Conservation (phyloP, 805 yeast species). For the Candida railenensis region DNA sequence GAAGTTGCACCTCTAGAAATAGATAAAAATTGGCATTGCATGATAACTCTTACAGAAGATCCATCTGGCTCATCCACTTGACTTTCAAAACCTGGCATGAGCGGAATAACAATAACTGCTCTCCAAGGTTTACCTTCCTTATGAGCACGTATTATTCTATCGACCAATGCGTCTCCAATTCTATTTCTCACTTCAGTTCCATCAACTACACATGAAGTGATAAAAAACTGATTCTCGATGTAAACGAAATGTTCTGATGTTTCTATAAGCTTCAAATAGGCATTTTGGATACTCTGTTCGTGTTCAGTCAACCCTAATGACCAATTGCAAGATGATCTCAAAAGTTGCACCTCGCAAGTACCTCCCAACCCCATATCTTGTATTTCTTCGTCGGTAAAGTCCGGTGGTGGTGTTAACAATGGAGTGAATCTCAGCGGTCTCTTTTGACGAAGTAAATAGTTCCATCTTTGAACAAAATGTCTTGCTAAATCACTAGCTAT, state of each 20-base stretch:
- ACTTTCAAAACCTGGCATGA: slow-evolving; percentile 97
- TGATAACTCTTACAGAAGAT: slow-evolving; percentile 89
- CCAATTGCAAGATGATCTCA: slow-evolving; percentile 92
- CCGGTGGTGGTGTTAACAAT: slow-evolving; percentile 87
- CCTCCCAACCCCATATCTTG: slow-evolving; percentile 63
- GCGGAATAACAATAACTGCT: slow-evolving; percentile 87
- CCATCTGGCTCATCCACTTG: slow-evolving; percentile 93
- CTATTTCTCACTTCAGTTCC: slow-evolving; percentile 82
- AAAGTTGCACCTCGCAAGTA: slow-evolving; percentile 85
- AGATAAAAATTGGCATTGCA: slow-evolving; percentile 94
- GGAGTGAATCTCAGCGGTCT: slow-evolving; percentile 95
- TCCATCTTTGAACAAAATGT: slow-evolving; percentile 98
- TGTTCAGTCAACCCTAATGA: slow-evolving; percentile 82
- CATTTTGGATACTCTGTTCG: slow-evolving; percentile 90
- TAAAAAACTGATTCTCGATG: slow-evolving; percentile 93
- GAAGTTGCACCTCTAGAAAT: slow-evolving; percentile 88
- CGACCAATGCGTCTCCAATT: slow-evolving; percentile 97
- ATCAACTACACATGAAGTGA: slow-evolving; percentile 84
- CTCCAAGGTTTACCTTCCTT: slow-evolving; percentile 77
- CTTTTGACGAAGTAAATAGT: slow-evolving; percentile 86
- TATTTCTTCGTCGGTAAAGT: slow-evolving; percentile 72
- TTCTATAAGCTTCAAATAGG: slow-evolving; percentile 87
- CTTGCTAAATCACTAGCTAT: slow-evolving; percentile 90
- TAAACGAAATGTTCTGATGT: slow-evolving; percentile 90
- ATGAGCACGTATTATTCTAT: slow-evolving; percentile 87